phyloP scores from a whole-genome alignment of 495 filamentous ascomycete species.

The Zalerion maritima region DNA sequence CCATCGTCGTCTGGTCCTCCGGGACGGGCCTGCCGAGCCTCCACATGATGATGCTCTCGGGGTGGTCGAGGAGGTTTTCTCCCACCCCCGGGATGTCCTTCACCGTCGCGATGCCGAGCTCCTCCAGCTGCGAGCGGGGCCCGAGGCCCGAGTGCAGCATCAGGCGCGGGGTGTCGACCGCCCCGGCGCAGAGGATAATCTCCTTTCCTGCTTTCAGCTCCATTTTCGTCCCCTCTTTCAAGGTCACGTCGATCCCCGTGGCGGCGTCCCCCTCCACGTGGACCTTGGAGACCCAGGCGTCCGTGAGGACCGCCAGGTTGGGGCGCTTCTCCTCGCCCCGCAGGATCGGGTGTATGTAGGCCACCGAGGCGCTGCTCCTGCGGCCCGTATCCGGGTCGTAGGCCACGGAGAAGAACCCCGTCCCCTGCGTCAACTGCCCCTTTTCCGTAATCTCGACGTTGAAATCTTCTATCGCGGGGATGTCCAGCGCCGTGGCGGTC shows the following conservation, averaged over 20 bases:
- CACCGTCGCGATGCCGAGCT: slow-evolving; percentile 51
- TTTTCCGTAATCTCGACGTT: slow-evolving; percentile 57
- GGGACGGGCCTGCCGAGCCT: slow-evolving; percentile 66
- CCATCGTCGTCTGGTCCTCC: slow-evolving; percentile 67
- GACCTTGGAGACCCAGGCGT: slow-evolving; percentile 65
- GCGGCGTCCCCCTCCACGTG: slow-evolving; percentile 49
- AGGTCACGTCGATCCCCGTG: slow-evolving; percentile 48
- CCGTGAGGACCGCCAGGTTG: slow-evolving; percentile 66
- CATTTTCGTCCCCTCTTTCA: slow-evolving; percentile 48
- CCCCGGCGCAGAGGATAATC: slow-evolving; percentile 65
- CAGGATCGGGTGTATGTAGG: slow-evolving; percentile 77
- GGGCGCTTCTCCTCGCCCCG: slow-evolving; percentile 57
- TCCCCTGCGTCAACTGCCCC: slow-evolving; percentile 53
- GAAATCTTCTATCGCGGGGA: slow-evolving; percentile 67
- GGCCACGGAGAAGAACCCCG: slow-evolving; percentile 72
- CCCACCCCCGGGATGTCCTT: slow-evolving; percentile 65
- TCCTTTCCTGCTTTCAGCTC: slow-evolving; percentile 48
- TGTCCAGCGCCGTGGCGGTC: slow-evolving; percentile 55
- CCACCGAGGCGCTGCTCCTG: slow-evolving; percentile 66
- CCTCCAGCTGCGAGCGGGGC: slow-evolving; percentile 49
- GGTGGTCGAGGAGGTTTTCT: slow-evolving; percentile 67
- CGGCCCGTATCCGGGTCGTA: slow-evolving; percentile 72
- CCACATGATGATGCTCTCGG: slow-evolving; percentile 71
- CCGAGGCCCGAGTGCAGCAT: slow-evolving; percentile 67
- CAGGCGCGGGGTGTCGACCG: slow-evolving; percentile 60